Conservation (phyloP, 1,139 yeast genomes). For the Meyerozyma sp. region DNA sequence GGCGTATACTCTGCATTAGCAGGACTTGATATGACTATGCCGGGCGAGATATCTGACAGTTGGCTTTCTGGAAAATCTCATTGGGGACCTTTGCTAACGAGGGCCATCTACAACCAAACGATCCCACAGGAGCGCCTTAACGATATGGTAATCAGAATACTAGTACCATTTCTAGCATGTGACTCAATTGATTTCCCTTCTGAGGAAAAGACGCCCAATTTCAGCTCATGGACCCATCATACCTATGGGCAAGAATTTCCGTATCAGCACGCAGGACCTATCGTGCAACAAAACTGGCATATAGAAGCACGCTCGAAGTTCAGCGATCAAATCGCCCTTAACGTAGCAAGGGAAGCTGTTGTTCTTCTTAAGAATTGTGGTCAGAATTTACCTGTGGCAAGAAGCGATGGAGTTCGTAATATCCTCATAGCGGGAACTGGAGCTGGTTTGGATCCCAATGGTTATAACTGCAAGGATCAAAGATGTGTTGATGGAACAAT, state of each 20-base stretch:
- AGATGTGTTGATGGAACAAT: constrained; percentile 19
- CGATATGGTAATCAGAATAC: constrained; percentile 57
- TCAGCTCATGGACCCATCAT: constrained; percentile 55
- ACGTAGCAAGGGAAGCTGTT: constrained; percentile 54
- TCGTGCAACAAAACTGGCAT: constrained; percentile 51
- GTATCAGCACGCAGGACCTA: constrained; percentile 49
- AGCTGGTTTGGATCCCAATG: constrained; percentile 45
- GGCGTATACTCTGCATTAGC: constrained; percentile 55
- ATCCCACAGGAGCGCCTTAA: constrained; percentile 51
- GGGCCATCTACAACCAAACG: constrained; percentile 52
- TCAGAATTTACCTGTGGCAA: constrained; percentile 45
- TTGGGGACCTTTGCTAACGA: constrained; percentile 56
- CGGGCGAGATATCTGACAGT: constrained; percentile 51
- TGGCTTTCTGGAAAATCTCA: constrained; percentile 52
- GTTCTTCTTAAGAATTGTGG: constrained; percentile 50
- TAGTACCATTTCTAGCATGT: constrained; percentile 52
- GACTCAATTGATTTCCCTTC: constrained; percentile 26
- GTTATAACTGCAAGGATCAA: constrained; percentile 47
- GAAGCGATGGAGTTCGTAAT: constrained; percentile 35
- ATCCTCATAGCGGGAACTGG: constrained; percentile 44
- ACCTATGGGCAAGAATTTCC: constrained; percentile 51
- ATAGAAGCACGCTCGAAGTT: constrained; percentile 46
- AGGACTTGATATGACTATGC: constrained; percentile 67
- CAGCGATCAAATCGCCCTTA: constrained; percentile 46
- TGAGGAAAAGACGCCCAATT: constrained; percentile 48